Percentiles rank a stretch among this genome's conserved stretches.
Evolutionary conservation across 768 basidiomycete species (phyloP).

Genomic region (Tulasnella sp.): DNA sequence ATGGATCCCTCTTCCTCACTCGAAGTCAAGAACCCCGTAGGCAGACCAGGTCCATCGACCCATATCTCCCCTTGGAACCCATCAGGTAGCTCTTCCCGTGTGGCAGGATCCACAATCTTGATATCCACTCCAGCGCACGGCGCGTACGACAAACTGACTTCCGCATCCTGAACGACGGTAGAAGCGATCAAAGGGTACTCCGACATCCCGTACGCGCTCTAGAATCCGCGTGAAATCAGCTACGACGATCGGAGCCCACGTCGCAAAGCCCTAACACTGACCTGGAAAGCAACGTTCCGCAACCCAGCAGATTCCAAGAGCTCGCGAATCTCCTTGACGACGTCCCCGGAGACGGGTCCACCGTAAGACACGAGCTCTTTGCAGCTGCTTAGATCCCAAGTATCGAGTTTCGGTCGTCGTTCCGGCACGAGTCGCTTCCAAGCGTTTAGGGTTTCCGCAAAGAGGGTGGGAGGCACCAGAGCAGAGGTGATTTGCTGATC

Average conservation of each 20-base stretch:
- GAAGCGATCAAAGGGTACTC: not conserved
- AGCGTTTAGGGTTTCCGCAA: not conserved
- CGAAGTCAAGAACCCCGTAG: not conserved
- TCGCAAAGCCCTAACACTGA: not conserved
- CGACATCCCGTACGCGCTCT: not conserved
- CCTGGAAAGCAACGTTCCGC: not conserved
- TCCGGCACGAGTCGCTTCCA: not conserved
- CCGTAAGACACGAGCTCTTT: not conserved
- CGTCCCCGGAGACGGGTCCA: not conserved
- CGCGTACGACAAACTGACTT: not conserved
- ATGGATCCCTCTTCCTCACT: not conserved
- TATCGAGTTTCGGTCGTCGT: not conserved
- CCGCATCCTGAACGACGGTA: not conserved
- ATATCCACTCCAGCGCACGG: not conserved
- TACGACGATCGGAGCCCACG: not conserved
- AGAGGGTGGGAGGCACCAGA: not conserved
- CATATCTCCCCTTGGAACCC: conserved; percentile 8
- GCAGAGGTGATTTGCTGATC: not conserved
- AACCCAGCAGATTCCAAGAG: not conserved
- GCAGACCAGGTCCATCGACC: not conserved
- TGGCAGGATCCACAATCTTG: conserved; percentile 5
- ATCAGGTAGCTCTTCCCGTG: not conserved
- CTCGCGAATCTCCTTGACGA: not conserved
- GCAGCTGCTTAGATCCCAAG: not conserved
- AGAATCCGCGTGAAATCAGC: not conserved